Percentiles rank a stretch among this genome's conserved stretches.
These are phyloP conservation scores for Tubosaeta brunneosetosa DNA, from an alignment of 768 basidiomycete species.

Conservation along the genomic window DNA sequence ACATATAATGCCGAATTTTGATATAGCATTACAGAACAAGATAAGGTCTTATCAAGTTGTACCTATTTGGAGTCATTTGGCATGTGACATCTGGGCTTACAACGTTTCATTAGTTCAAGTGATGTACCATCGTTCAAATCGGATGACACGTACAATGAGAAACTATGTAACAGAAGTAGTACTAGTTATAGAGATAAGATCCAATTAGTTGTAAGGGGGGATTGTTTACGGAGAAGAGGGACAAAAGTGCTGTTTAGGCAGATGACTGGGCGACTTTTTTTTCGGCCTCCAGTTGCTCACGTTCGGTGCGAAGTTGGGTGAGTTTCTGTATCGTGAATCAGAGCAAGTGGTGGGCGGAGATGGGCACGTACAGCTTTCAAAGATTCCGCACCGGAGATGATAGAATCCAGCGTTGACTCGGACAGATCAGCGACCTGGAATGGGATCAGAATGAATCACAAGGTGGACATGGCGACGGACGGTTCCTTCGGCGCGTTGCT, in stretches of 20 bases:
- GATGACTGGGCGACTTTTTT: slow-evolving; percentile 26
- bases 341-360: background rate
- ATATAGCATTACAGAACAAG: no score
- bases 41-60: no score
- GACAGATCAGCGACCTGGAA: slow-evolving; percentile 57
- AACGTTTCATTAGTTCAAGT: no score
- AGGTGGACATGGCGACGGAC: slow-evolving; percentile 29
- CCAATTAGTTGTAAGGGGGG: slow-evolving; percentile 25
- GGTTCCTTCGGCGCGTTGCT: slow-evolving; percentile 44
- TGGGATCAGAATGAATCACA: background rate
- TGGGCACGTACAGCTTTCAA: slow-evolving; percentile 51
- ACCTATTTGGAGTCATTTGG: no score
- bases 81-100: no score
- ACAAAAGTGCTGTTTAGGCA: slow-evolving; percentile 23
- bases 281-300: slow-evolving; percentile 44
- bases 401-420: slow-evolving; percentile 61
- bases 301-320: slow-evolving; percentile 23
- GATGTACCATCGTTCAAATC: no score
- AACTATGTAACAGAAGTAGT: no score
- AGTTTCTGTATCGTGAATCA: slow-evolving; percentile 29
- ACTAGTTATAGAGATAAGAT: slow-evolving; percentile 18
- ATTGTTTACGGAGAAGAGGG: slow-evolving; percentile 16
- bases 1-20: no score
- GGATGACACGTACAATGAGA: no score
- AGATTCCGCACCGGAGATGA: slow-evolving; percentile 51